A percentile compares a stretch with the other conserved stretches of the same genome.
phyloP scores from a whole-genome alignment of 495 filamentous ascomycete species.

The Neurospora hispaniola region DNA sequence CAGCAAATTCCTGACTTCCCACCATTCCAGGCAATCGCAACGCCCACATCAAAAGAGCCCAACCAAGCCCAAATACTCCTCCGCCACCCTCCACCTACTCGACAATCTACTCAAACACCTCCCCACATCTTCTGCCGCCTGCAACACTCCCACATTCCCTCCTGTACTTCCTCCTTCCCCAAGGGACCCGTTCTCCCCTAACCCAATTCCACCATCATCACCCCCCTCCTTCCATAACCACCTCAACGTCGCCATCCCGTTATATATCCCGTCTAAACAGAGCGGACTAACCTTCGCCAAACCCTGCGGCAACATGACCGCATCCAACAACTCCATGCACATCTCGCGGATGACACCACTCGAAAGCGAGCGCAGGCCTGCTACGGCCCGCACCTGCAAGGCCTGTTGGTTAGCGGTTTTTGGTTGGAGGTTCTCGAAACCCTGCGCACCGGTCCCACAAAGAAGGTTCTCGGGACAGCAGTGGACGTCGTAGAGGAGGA shows the following conservation, averaged over 20 bases:
- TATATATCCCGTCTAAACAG: slow-evolving; percentile 16
- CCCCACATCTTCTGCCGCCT: slow-evolving; percentile 9
- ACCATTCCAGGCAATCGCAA: slow-evolving; percentile 4
- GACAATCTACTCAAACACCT: slow-evolving; percentile 2
- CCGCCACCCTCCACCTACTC: slow-evolving; percentile 14
- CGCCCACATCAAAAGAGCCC: slow-evolving; percentile 10
- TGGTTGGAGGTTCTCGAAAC: background rate
- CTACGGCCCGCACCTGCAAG: slow-evolving; percentile 9
- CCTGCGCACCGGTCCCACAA: slow-evolving; percentile 6
- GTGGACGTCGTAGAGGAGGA: slow-evolving; percentile 16
- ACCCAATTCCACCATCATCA: background rate
- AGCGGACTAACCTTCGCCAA: slow-evolving; percentile 8
- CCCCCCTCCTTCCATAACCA: slow-evolving; percentile 22
- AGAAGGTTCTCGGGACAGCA: slow-evolving; percentile 17
- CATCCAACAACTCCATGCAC: slow-evolving; percentile 12
- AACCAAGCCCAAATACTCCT: slow-evolving; percentile 11
- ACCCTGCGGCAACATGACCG: slow-evolving; percentile 7
- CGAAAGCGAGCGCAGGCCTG: slow-evolving; percentile 5
- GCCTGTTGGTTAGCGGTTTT: slow-evolving; percentile 4
- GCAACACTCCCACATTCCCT: background rate
- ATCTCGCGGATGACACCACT: slow-evolving; percentile 4
- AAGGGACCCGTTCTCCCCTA: background rate
- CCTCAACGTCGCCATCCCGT: slow-evolving; percentile 10
- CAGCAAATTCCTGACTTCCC: background rate
- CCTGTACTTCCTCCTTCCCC: background rate